Conservation (phyloP, 306 rosid species). For the Medicago lupulina region DNA sequence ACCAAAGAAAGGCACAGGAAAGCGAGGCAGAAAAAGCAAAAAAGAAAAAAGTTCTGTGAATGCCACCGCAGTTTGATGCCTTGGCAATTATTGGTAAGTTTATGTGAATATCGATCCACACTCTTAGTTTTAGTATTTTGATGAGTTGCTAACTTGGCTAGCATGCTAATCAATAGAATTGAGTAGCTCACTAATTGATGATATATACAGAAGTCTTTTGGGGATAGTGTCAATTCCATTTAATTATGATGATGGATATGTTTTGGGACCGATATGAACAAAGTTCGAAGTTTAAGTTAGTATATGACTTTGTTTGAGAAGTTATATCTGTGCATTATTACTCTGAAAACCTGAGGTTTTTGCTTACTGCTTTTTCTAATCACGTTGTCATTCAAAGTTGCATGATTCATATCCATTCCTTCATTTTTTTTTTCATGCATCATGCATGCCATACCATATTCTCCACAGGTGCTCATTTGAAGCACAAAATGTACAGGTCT, state of each 20-base stretch:
- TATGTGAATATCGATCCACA: slow-evolving; percentile 5
- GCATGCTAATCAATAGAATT: slow-evolving; percentile 48
- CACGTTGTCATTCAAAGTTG: not conserved
- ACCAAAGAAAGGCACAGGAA: slow-evolving; percentile 45
- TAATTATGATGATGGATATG: slow-evolving; percentile 4
- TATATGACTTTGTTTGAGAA: not conserved
- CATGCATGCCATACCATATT: no score
- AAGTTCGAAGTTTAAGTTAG: slow-evolving; percentile 25
- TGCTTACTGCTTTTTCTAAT: not conserved
- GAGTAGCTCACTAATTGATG: slow-evolving; percentile 29
- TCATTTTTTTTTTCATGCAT: no score
- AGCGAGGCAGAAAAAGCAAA: slow-evolving; percentile 47
- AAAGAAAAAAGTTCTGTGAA: slow-evolving; percentile 35
- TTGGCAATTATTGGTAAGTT: slow-evolving; percentile 14
- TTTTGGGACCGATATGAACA: slow-evolving; percentile 14
- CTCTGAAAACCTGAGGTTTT: slow-evolving; percentile 10
- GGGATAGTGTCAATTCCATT: slow-evolving; percentile 26
- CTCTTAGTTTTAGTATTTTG: slow-evolving; percentile 30
- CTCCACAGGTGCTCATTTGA: no score
- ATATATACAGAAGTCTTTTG: slow-evolving; percentile 24
- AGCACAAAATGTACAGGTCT: no score
- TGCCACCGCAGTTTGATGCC: slow-evolving; percentile 44
- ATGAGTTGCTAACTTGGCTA: slow-evolving; percentile 27
- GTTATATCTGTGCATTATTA: slow-evolving; percentile 9
- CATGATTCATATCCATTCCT: not conserved